These are phyloP conservation scores for Pyrus betulifolia DNA, from an alignment of 306 rosid genomes.

Conservation along the genomic window DNA sequence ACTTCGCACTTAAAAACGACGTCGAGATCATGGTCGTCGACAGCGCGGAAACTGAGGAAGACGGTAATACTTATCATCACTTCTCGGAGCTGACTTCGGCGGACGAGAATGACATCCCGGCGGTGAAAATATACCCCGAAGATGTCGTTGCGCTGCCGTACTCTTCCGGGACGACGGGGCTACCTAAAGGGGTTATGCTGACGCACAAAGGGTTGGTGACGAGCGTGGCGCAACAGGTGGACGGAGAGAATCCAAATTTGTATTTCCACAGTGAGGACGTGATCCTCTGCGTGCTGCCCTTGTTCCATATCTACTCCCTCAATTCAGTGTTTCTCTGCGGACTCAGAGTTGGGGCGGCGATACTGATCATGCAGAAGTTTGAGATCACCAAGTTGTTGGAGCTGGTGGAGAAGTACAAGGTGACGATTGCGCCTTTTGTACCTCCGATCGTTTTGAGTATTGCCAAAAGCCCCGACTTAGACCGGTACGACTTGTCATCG, in stretches of 20 bases:
- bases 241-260: constrained; percentile 65
- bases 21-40: constrained; percentile 35
- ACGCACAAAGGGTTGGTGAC: constrained; percentile 61
- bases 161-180: constrained; percentile 75
- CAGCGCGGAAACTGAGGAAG: neutral
- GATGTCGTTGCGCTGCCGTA: constrained; percentile 75
- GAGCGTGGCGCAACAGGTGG: constrained; percentile 62
- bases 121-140: constrained; percentile 45
- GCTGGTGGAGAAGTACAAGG: constrained; percentile 37
- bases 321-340: constrained; percentile 58
- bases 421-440: constrained; percentile 61
- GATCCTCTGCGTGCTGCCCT: constrained; percentile 63
- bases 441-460: constrained; percentile 69
- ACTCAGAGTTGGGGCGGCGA: constrained; percentile 65
- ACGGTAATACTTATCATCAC: neutral
- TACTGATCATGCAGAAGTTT: constrained; percentile 51
- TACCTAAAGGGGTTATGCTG: constrained; percentile 74
- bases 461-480: constrained; percentile 43
- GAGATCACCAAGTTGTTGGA: constrained; percentile 41
- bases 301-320: constrained; percentile 75
- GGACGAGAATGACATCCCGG: constrained; percentile 41
- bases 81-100: constrained; percentile 30
- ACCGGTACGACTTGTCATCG: constrained; percentile 52
- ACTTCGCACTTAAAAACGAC: constrained; percentile 13
- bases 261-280: constrained; percentile 48